Evolutionary conservation across 306 rosid species (phyloP).

Genomic region (Dryas alaskensis): DNA sequence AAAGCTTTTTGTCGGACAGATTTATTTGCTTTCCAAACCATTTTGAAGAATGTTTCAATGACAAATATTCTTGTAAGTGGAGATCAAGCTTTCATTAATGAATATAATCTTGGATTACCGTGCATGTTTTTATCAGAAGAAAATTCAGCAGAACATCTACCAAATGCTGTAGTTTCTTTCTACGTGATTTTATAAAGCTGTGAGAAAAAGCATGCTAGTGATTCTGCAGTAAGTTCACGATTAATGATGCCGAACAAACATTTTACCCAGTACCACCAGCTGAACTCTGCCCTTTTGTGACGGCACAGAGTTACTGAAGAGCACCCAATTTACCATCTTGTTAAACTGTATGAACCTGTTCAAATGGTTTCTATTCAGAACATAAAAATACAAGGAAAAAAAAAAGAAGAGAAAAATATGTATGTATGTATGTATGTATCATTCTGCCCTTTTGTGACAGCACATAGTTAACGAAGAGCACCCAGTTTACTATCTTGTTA

Average conservation of each 20-base stretch:
- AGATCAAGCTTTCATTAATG: neutral
- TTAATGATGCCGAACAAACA: neutral
- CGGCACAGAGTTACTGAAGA: neutral
- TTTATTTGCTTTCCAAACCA: neutral
- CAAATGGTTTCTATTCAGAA: too few relatives aligned
- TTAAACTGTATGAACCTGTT: neutral
- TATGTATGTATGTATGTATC: too few relatives aligned
- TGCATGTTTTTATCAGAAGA: neutral
- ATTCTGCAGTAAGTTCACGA: constrained; percentile 5
- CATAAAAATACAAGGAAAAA: too few relatives aligned
- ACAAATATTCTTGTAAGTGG: neutral
- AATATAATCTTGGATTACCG: neutral
- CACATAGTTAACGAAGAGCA: neutral
- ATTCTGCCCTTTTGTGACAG: neutral
- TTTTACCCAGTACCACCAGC: neutral
- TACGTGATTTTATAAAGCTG: neutral
- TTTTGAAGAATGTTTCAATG: neutral
- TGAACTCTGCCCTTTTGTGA: neutral
- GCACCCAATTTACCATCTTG: neutral
- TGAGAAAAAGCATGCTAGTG: neutral
- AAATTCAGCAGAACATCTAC: neutral
- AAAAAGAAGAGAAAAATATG: too few relatives aligned
- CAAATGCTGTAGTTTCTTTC: neutral
- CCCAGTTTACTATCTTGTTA: neutral
- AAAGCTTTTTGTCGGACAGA: neutral